A percentile compares a stretch with the other conserved stretches of the same genome.
Conservation (phyloP, 2,329 filamentous ascomycete species). For the Colletotrichum noveboracense region DNA sequence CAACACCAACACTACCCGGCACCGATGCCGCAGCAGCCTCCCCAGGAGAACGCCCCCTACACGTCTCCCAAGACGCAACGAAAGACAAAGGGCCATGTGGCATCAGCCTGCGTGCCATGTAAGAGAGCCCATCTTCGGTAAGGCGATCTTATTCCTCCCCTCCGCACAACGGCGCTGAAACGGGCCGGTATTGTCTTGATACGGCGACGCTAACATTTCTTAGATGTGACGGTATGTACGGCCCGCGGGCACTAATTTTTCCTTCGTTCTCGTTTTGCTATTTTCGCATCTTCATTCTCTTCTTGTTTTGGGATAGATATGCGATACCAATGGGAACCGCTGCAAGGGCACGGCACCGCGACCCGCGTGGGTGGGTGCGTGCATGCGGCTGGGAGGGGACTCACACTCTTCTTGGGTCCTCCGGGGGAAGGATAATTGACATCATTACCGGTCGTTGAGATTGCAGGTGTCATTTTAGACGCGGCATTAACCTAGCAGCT, state of each 20-base stretch:
- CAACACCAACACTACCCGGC: slow-evolving; percentile 35
- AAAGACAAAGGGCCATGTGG: slow-evolving; percentile 81
- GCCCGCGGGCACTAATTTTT: not conserved
- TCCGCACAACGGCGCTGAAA: not conserved
- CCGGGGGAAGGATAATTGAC: slow-evolving; percentile 27
- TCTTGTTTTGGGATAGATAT: not conserved
- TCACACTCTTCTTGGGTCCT: slow-evolving; percentile 13
- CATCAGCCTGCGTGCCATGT: slow-evolving; percentile 84
- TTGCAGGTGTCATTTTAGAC: slow-evolving; percentile 29
- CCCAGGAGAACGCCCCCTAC: slow-evolving; percentile 51
- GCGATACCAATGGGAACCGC: not conserved
- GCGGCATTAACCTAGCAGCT: slow-evolving; percentile 27
- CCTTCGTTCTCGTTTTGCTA: slow-evolving; percentile 1
- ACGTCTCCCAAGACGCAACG: slow-evolving; percentile 66
- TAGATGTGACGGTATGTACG: slow-evolving; percentile 69
- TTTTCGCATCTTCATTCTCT: not conserved
- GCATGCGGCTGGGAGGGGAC: slow-evolving; percentile 15
- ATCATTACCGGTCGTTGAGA: slow-evolving; percentile 27
- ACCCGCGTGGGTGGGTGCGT: slow-evolving; percentile 6
- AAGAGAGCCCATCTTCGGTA: slow-evolving; percentile 81
- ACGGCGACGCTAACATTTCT: slow-evolving; percentile 12
- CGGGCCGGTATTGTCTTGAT: not conserved
- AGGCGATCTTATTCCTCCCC: slow-evolving; percentile 25
- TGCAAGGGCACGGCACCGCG: slow-evolving; percentile 23
- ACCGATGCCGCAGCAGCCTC: slow-evolving; percentile 28